These are phyloP conservation scores for Suillus plorans DNA, from an alignment of 768 basidiomycete species.

Conservation along the genomic window DNA sequence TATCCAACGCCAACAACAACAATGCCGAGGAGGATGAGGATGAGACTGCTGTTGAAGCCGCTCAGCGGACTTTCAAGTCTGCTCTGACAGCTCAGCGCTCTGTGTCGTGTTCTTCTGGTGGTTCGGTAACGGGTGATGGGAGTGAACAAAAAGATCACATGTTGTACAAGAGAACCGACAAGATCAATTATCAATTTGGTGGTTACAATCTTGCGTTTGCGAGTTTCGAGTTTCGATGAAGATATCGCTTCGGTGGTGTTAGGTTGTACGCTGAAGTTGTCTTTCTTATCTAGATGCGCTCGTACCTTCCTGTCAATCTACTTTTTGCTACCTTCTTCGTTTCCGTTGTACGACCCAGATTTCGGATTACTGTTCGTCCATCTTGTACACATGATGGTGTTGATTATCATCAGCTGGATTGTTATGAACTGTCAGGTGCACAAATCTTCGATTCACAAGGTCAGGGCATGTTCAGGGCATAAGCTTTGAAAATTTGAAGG, in stretches of 20 bases:
- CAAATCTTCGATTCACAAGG: conserved; percentile 12
- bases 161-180: conserved; percentile 83
- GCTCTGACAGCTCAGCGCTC: conserved; percentile 48
- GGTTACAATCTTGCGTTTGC: conserved; percentile 91
- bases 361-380: conserved; percentile 19
- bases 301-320: conserved; percentile 16
- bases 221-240: conserved; percentile 65
- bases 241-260: conserved; percentile 10
- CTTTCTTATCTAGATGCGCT: conserved; percentile 20
- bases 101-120: conserved; percentile 22
- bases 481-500: not conserved
- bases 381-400: conserved; percentile 8
- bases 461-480: conserved; percentile 8
- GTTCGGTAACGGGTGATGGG: conserved; percentile 16
- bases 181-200: conserved; percentile 97
- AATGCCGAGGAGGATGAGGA: conserved; percentile 44
- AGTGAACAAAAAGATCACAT: conserved; percentile 21
- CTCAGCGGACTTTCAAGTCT: conserved; percentile 69
- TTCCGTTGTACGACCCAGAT: conserved; percentile 6
- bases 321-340: conserved; percentile 14
- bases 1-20: conserved; percentile 59
- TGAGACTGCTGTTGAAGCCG: conserved; percentile 63
- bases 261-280: conserved; percentile 18
- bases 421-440: conserved; percentile 1
- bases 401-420: not conserved